Evolutionary conservation across 805 yeast genomes (phyloP).

Genomic region (Starmerella cellae): DNA sequence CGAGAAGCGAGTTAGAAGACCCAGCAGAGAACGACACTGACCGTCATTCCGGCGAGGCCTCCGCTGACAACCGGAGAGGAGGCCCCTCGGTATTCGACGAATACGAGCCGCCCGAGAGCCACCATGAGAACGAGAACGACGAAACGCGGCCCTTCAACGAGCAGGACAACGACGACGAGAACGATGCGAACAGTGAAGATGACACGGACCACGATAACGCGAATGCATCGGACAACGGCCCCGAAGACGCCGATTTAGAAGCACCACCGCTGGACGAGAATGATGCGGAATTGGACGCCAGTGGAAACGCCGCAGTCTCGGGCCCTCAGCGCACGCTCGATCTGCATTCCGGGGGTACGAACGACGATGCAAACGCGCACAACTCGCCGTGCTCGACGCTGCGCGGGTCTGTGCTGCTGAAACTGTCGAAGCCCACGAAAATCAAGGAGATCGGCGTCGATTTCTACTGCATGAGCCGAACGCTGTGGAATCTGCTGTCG

Average conservation of each 20-base stretch:
- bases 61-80: neutral
- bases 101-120: neutral
- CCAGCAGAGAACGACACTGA: neutral
- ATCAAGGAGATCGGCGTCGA: conserved; percentile 51
- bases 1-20: neutral
- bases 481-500: conserved; percentile 78
- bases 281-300: neutral
- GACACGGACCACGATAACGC: neutral
- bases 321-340: conserved; percentile 1
- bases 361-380: neutral
- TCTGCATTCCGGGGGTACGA: conserved; percentile 9
- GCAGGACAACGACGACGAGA: neutral
- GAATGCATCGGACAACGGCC: neutral
- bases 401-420: conserved; percentile 61
- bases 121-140: neutral
- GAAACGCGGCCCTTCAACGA: neutral
- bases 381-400: conserved; percentile 36
- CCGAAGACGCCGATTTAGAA: neutral
- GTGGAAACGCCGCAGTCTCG: too few relatives aligned
- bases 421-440: conserved; percentile 59
- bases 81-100: neutral
- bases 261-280: neutral
- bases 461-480: conserved; percentile 55
- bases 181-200: neutral
- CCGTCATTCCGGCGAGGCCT: neutral